Evolutionary conservation across 106 monocot genomes (phyloP), one percentile per base, ranked within the genome.

Genomic region (Alisma plantagoaquatica): DNA sequence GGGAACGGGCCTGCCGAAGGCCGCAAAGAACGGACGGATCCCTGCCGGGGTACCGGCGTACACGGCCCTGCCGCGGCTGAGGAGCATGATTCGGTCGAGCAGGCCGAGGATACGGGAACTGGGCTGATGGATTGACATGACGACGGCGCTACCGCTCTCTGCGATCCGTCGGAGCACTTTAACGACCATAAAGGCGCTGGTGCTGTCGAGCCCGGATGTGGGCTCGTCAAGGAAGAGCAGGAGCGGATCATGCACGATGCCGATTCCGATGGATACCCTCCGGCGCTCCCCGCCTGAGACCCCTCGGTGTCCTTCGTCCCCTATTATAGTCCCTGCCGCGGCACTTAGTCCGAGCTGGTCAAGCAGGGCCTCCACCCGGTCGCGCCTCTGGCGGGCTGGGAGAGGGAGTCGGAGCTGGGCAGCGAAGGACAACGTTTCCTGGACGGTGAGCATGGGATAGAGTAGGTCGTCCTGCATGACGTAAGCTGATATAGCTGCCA

Each of bases 231-330:
- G 82, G 70, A 90, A 90, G 19, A 80, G 18, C 6, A 90, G 16
- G 20, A 90, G 83, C 14, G 89, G 89, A 67, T 90, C 83, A 63
- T 90, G 89, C 58, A 90, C 68, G 65, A 90, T 90, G 64, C 83
- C 89, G 23, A 76, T 77, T 29, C 89, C 89, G 41, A 90, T 90
- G 28, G 83, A 83, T 1, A 90, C 89, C 5, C 89, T 43, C 18
- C 89, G 63, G 19, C 89, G 63, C 57, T 90, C 89, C 0, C 89
- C 89, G 11, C 89, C 89, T 14, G 83, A 83, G 5, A 90, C 83
- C 1, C 79, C 79, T 23, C 79, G 74, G 51, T 80, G 79, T 29
- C 56, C 62, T 62, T 80, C 79, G 29, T 80, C 79, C 23, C 79
- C 79, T 41, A 75, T 71, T 49, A 80, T 75, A 29, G 79, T 80